Base-by-base conservation (phyloP, 768 basidiomycete species). In the Termitomyces sp. region DNA sequence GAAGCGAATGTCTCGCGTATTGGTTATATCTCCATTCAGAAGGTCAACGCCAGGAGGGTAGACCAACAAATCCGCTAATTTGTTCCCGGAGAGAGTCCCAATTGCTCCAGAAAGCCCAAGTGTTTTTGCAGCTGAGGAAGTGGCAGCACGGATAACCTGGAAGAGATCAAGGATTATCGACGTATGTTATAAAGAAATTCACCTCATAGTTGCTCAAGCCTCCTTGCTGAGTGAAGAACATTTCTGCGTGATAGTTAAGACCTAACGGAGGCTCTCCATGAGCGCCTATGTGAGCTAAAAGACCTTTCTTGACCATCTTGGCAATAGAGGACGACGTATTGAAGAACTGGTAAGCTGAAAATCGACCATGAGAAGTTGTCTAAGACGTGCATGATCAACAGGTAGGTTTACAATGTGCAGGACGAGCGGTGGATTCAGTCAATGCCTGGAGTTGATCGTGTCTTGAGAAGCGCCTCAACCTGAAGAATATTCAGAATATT, bases 211-310 rank as follows among this genome's bases (percentile, higher is more conserved):
- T 87, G 27, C 71, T 82, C 61, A 90, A 68, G 3, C 88, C 88
- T 22, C 88, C 88, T 14, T 75, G 72, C 46, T 74, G 72, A 26
- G 85, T 75, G 66, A 87, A 88, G 52, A 73, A 76, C 82, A 90
- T 86, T 64, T 90, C 88, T 20, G 83, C 80, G 58, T 90, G 88
- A 62, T 90, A 91, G 71, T 87, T 87, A n/a, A 85, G 65, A 0
- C 88, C 88, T 12, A 88, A 68, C 0, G 88, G 88, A 2, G 82
- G 79, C 67, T 89, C 85, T 18, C 88, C 88, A 64, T 90, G 88
- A 0, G 87, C 87, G 24, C 88, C 88, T 57, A 90, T 85, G 62
- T 87, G 82, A 3, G 83, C 76, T 26, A 76, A 72, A 16, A 88
- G 68, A 13, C 87, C 88, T 55, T 76, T 80, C 29, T 77, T 69